These are phyloP conservation scores for Fimicolochytrium jonesii DNA, from an alignment of 192 early-diverging fungal genomes.

Conservation along the genomic window DNA sequence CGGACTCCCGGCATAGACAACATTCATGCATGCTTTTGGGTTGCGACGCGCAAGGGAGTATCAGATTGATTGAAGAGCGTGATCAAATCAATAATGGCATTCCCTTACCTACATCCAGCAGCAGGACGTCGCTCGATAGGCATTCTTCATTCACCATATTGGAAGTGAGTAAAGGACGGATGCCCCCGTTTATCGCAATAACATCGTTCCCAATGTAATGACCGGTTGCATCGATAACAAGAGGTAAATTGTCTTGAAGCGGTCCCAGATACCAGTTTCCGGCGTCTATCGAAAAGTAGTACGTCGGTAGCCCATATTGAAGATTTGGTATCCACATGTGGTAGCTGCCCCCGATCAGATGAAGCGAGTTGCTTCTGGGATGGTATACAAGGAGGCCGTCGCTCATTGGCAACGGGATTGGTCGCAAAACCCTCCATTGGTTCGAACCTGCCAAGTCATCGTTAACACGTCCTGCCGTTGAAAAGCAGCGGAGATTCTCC, in stretches of 20 bases:
- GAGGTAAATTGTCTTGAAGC: not conserved
- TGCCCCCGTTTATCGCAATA: slow-evolving; percentile 6
- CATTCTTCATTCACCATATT: slow-evolving; percentile 1
- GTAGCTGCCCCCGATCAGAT: slow-evolving; percentile 31
- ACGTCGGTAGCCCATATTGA: slow-evolving; percentile 4
- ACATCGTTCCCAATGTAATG: slow-evolving; percentile 9
- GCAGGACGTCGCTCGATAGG: not conserved
- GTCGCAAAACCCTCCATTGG: slow-evolving; percentile 15
- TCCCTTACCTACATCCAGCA: slow-evolving; percentile 21
- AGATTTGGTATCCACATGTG: too few species aligned
- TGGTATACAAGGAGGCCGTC: slow-evolving; percentile 28
- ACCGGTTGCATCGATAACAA: not conserved
- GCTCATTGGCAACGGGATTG: slow-evolving; percentile 17
- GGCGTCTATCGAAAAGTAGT: slow-evolving; percentile 33
- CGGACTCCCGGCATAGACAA: too few species aligned
- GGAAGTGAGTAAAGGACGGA: not conserved
- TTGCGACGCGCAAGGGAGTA: too few species aligned
- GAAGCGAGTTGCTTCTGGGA: slow-evolving; percentile 25
- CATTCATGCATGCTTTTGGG: too few species aligned
- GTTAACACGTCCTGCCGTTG: too few species aligned
- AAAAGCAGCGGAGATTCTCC: not conserved
- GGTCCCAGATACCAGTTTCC: slow-evolving; percentile 29
- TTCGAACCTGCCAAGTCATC: not conserved
- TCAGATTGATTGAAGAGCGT: too few species aligned
- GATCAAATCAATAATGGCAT: too few species aligned